These are phyloP conservation scores for Quercus dentata DNA, from an alignment of 306 rosid genomes.

Conservation along the genomic window DNA sequence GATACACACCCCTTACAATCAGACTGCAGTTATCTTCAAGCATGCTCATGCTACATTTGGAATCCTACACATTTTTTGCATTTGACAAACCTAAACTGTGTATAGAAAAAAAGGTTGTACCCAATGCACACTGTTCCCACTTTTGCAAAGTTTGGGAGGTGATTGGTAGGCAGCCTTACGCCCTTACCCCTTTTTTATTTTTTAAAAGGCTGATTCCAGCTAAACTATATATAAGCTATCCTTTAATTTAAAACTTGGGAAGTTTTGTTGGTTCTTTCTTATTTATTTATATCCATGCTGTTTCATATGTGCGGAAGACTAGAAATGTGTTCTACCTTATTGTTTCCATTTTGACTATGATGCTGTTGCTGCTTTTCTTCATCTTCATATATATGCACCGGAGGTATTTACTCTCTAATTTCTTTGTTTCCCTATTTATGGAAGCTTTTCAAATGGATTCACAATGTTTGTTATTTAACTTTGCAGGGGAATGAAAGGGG, in stretches of 20 bases:
- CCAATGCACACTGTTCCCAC: too few species aligned
- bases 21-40: background rate
- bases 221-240: background rate
- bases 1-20: background rate
- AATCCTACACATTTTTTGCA: background rate
- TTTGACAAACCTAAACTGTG: background rate
- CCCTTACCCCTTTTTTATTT: too few species aligned
- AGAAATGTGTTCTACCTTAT: constrained; percentile 45
- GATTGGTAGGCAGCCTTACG: too few species aligned
- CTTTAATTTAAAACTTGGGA: background rate
- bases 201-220: too few species aligned
- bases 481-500: constrained; percentile 62
- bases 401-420: constrained; percentile 43
- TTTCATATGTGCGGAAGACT: constrained; percentile 44
- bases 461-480: background rate
- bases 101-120: too few species aligned
- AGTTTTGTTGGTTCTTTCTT: background rate
- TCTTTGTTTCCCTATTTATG: constrained; percentile 6
- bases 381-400: constrained; percentile 53
- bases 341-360: constrained; percentile 45
- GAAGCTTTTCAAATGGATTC: constrained; percentile 9
- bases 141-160: too few species aligned
- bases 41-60: background rate
- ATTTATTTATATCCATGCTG: constrained; percentile 12
- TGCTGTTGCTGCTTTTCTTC: constrained; percentile 52